A percentile compares a stretch with the other conserved stretches of the same genome.
Evolutionary conservation across 1,284 basidiomycete species (phyloP).

Genomic region (Rhodotorula sp.): DNA sequence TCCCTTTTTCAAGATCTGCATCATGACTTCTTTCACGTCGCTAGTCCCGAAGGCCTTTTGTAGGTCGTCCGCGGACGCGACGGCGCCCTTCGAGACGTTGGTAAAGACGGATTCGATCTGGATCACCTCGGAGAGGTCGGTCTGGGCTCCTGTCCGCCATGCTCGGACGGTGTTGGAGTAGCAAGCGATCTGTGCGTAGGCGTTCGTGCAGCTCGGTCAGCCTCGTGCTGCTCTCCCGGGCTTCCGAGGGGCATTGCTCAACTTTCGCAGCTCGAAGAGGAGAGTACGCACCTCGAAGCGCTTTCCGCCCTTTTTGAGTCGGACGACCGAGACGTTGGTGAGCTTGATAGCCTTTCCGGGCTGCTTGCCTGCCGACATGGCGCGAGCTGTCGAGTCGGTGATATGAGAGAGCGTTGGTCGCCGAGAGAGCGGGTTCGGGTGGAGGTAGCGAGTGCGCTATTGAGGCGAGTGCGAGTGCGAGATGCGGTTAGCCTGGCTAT

Average conservation of each 20-base stretch:
- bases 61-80: constrained; percentile 83
- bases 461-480: too few relatives aligned
- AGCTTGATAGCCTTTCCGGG: constrained; percentile 88
- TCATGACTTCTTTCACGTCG: constrained; percentile 69
- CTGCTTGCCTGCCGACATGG: constrained; percentile 59
- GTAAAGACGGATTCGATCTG: constrained; percentile 92
- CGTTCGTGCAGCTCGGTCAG: not conserved
- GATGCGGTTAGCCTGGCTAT: too few relatives aligned
- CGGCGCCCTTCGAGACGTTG: constrained; percentile 94
- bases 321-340: constrained; percentile 94
- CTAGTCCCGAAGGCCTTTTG: constrained; percentile 84
- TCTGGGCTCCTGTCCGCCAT: constrained; percentile 91
- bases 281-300: constrained; percentile 77
- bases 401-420: not conserved
- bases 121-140: constrained; percentile 88
- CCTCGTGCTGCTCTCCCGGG: too few relatives aligned
- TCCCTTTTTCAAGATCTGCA: constrained; percentile 93
- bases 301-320: constrained; percentile 94
- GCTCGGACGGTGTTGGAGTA: constrained; percentile 96
- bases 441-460: too few relatives aligned
- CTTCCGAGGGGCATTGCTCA: not conserved
- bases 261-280: not conserved
- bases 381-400: not conserved
- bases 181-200: constrained; percentile 73
- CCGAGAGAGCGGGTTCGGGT: not conserved